Evolutionary conservation across 2,329 filamentous ascomycete genomes (phyloP), one percentile per base, ranked within the genome.

Genomic region (Mariannaea elegans): DNA sequence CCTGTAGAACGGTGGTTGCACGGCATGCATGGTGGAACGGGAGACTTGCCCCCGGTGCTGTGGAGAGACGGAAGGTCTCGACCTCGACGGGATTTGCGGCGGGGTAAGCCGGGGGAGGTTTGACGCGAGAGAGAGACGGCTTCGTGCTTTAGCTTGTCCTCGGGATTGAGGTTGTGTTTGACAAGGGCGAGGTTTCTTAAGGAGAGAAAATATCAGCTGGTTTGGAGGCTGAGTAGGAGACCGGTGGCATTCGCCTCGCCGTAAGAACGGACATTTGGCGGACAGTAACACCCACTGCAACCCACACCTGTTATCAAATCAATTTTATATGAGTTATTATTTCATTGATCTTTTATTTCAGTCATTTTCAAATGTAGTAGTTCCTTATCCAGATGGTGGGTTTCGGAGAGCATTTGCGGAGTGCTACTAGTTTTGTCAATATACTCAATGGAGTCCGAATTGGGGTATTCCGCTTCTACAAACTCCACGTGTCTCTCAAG

Each of bases 401-500:
- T 34, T 34, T n/a, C n/a, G n/a, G n/a, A n/a, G n/a, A n/a, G n/a
- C n/a, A n/a, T n/a, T n/a, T n/a, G n/a, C n/a, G n/a, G n/a, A n/a
- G n/a, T n/a, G n/a, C n/a, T 27, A 27, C 24, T 27, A 9, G 24
- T 9, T 27, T 9, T 9, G 24, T 9, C 24, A 9, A 27, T 27
- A 27, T 27, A n/a, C n/a, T n/a, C n/a, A n/a, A n/a, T n/a, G n/a
- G 12, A 14, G 13, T 36, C 32, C 32, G 12, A 36, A 36, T 36
- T 8, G 32, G 14, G 32, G 13, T 10, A 36, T 14, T 36, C 32
- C 32, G 32, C 32, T n/a, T 36, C 12, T 5, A 14, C 32, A 36
- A 14, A n/a, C 10, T 9, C 32, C 24, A 41, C 18, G 7, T 36
- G 23, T 39, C 24, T 21, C 13, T 56, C 69, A 76, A 13, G 75